These are phyloP conservation scores for Sophora flavescens DNA, from an alignment of 306 rosid species.

Conservation along the genomic window DNA sequence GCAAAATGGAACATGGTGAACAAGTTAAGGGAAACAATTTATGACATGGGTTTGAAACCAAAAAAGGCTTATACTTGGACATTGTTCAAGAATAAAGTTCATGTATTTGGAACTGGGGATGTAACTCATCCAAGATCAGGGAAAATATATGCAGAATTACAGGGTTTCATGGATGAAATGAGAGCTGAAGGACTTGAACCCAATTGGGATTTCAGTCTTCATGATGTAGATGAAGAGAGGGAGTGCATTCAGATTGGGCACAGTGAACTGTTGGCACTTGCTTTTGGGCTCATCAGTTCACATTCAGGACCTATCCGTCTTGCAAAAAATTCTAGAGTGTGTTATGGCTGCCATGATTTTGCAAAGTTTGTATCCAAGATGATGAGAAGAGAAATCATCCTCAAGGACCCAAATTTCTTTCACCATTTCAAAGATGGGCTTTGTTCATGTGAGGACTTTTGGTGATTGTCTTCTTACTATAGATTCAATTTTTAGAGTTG, in stretches of 20 bases:
- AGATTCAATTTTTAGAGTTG: background rate
- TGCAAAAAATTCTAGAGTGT: slow-evolving; percentile 64
- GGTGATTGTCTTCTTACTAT: slow-evolving; percentile 44
- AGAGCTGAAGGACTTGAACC: slow-evolving; percentile 50
- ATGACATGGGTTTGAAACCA: slow-evolving; percentile 72
- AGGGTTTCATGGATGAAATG: slow-evolving; percentile 65
- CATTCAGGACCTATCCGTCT: slow-evolving; percentile 59
- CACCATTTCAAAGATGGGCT: slow-evolving; percentile 71
- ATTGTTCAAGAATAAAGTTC: slow-evolving; percentile 67
- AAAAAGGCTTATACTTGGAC: slow-evolving; percentile 70
- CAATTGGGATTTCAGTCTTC: slow-evolving; percentile 59
- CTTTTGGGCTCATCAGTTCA: slow-evolving; percentile 72
- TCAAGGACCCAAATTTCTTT: slow-evolving; percentile 70
- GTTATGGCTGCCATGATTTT: slow-evolving; percentile 64
- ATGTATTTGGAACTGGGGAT: slow-evolving; percentile 78
- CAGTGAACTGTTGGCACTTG: slow-evolving; percentile 72
- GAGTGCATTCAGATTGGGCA: slow-evolving; percentile 70
- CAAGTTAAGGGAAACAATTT: slow-evolving; percentile 48
- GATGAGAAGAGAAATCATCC: slow-evolving; percentile 62
- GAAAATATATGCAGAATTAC: slow-evolving; percentile 60
- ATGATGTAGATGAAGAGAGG: slow-evolving; percentile 77
- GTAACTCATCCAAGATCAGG: slow-evolving; percentile 71
- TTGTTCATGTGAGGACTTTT: slow-evolving; percentile 68
- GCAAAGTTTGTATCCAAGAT: slow-evolving; percentile 63
- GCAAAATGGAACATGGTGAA: slow-evolving; percentile 59